Conservation (phyloP, 768 basidiomycete genomes). For the Leccinellum albellum region DNA sequence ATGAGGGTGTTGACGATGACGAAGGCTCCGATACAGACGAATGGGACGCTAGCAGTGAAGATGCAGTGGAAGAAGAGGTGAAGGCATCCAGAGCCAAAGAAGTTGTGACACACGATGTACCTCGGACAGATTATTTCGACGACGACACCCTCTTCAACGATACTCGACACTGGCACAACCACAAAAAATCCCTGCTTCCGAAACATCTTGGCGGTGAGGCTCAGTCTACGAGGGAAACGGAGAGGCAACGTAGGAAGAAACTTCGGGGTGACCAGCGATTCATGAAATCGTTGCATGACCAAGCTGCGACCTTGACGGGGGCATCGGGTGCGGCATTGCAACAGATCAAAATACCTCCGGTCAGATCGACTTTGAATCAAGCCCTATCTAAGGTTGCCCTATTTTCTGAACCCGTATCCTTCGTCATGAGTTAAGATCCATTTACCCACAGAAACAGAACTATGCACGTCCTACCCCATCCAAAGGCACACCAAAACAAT, state of each 20-base stretch:
- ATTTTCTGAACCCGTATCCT: background rate
- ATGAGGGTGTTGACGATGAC: slow-evolving; percentile 15
- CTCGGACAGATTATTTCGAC: slow-evolving; percentile 28
- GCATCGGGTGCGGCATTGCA: slow-evolving; percentile 52
- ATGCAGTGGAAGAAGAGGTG: slow-evolving; percentile 4
- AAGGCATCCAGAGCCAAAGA: background rate
- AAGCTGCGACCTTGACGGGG: slow-evolving; percentile 62
- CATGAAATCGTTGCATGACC: slow-evolving; percentile 53
- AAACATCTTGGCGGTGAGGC: slow-evolving; percentile 49
- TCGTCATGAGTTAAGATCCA: background rate
- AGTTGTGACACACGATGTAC: background rate
- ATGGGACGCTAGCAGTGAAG: slow-evolving; percentile 20
- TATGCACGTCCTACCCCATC: slow-evolving; percentile 15
- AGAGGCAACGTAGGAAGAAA: slow-evolving; percentile 34
- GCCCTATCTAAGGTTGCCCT: slow-evolving; percentile 9
- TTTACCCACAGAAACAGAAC: slow-evolving; percentile 15
- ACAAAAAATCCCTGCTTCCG: slow-evolving; percentile 46
- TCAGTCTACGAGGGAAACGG: slow-evolving; percentile 27
- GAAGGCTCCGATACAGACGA: slow-evolving; percentile 18
- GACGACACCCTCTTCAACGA: slow-evolving; percentile 47
- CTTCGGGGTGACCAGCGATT: slow-evolving; percentile 50
- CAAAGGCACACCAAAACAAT: slow-evolving; percentile 28
- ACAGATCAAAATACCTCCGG: slow-evolving; percentile 50
- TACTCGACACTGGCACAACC: slow-evolving; percentile 59
- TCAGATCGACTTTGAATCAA: slow-evolving; percentile 22